These are phyloP conservation scores for Leishmania tarentolae DNA, from an alignment of 208 protist species.

Conservation along the genomic window DNA sequence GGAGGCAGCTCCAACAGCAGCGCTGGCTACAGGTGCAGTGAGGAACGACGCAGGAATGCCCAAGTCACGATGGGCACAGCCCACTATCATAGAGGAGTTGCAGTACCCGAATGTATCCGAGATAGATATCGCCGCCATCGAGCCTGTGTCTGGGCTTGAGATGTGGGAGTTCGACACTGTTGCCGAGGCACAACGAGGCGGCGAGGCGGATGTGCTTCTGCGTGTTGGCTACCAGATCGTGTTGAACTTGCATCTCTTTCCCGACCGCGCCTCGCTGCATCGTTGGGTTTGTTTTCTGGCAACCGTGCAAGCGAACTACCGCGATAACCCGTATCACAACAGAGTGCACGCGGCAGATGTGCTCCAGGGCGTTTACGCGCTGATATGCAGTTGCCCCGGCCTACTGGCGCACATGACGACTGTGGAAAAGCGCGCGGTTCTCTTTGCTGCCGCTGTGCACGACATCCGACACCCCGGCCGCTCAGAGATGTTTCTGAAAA, in stretches of 20 bases:
- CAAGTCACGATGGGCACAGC: conserved; percentile 20
- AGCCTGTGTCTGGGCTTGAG: conserved; percentile 19
- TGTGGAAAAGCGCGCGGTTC: conserved; percentile 62
- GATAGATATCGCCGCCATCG: conserved; percentile 5
- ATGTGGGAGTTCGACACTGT: conserved; percentile 31
- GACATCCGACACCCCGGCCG: conserved; percentile 81
- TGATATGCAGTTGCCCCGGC: conserved; percentile 38
- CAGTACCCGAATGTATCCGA: background rate
- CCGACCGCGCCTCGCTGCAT: conserved; percentile 21
- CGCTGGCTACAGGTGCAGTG: background rate
- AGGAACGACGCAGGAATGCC: background rate
- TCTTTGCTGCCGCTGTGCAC: conserved; percentile 69
- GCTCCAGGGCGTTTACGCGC: conserved; percentile 57
- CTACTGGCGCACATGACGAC: conserved; percentile 54
- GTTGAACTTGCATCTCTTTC: conserved; percentile 54
- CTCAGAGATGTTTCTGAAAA: conserved; percentile 52
- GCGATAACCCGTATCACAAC: conserved; percentile 80
- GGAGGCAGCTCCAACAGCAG: background rate
- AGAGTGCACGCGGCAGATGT: conserved; percentile 76
- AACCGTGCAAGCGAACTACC: conserved; percentile 74
- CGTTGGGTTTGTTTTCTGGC: conserved; percentile 48
- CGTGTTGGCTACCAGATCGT: conserved; percentile 51
- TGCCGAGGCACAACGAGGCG: conserved; percentile 18
- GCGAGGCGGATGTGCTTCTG: conserved; percentile 37
- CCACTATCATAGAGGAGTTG: conserved; percentile 11